phyloP scores from a whole-genome alignment of 1,139 yeast genomes.

The Scheffersomyces titani region DNA sequence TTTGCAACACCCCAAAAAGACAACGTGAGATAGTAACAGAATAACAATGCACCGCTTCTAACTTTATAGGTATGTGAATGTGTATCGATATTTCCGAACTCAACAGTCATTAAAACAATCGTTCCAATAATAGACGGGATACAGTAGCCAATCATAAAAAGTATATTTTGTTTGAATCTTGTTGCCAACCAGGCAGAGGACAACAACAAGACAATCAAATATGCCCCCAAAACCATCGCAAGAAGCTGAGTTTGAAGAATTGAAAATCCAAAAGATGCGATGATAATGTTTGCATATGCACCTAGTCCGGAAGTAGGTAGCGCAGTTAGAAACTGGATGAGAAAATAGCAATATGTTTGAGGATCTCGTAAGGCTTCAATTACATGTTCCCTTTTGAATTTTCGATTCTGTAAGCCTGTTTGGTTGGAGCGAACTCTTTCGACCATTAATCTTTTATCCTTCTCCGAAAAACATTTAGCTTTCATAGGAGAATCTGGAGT shows the following conservation, averaged over 20 bases:
- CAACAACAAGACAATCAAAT: constrained; percentile 11
- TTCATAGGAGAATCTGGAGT: constrained; percentile 18
- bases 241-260: constrained; percentile 7
- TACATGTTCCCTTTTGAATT: constrained; percentile 12
- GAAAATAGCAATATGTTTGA: constrained; percentile 11
- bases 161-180: constrained; percentile 9
- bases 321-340: constrained; percentile 5
- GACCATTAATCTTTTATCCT: constrained; percentile 16
- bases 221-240: constrained; percentile 12
- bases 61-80: not conserved
- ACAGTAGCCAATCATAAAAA: constrained; percentile 11
- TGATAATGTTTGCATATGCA: not conserved
- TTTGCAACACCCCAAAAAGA: constrained; percentile 11
- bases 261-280: not conserved
- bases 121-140: constrained; percentile 13
- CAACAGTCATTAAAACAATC: constrained; percentile 11
- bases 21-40: constrained; percentile 9
- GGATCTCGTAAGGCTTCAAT: constrained; percentile 11
- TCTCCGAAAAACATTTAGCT: constrained; percentile 11
- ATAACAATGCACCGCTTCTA: constrained; percentile 3
- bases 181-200: constrained; percentile 10
- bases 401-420: constrained; percentile 10
- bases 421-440: constrained; percentile 15
- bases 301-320: constrained; percentile 9
- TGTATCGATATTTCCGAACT: not conserved